These are phyloP conservation scores for Boletellus deceptivus DNA, from an alignment of 1,284 basidiomycete species.

Conservation along the genomic window DNA sequence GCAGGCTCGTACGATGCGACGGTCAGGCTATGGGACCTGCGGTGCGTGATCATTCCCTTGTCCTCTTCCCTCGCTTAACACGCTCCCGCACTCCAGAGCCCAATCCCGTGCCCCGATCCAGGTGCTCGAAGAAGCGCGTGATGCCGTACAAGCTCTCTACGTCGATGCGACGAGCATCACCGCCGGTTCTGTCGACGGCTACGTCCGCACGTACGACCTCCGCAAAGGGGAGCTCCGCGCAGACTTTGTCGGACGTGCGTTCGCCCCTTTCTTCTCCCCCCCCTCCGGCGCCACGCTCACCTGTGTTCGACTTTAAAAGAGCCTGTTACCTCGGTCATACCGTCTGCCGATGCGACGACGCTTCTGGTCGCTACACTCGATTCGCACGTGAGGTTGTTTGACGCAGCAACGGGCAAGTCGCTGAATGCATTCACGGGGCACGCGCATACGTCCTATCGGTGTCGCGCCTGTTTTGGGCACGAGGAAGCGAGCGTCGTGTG, in stretches of 20 bases:
- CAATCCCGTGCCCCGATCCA: constrained; percentile 86
- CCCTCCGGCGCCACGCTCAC: not conserved
- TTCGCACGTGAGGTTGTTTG: constrained; percentile 83
- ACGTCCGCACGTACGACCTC: constrained; percentile 90
- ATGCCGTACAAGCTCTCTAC: constrained; percentile 83
- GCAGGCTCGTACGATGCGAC: constrained; percentile 86
- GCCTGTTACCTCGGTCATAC: constrained; percentile 80
- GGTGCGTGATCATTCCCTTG: constrained; percentile 39
- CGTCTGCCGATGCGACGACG: constrained; percentile 73
- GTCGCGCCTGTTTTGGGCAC: constrained; percentile 80
- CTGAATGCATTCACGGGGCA: constrained; percentile 87
- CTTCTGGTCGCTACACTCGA: constrained; percentile 84
- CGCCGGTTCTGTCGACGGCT: constrained; percentile 88
- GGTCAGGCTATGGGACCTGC: constrained; percentile 86
- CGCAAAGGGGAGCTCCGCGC: constrained; percentile 85
- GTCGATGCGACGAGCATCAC: constrained; percentile 65
- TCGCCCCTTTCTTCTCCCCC: not conserved
- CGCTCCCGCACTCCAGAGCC: constrained; percentile 48
- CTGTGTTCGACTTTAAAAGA: constrained; percentile 44
- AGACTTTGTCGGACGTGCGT: constrained; percentile 84
- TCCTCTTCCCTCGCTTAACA: not conserved
- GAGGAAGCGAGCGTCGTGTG: constrained; percentile 80
- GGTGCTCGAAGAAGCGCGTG: constrained; percentile 84
- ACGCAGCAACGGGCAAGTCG: constrained; percentile 77
- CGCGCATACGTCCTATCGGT: constrained; percentile 70